Base-by-base conservation (phyloP, 1,284 basidiomycete genomes). In the Athelia psychrophila region DNA sequence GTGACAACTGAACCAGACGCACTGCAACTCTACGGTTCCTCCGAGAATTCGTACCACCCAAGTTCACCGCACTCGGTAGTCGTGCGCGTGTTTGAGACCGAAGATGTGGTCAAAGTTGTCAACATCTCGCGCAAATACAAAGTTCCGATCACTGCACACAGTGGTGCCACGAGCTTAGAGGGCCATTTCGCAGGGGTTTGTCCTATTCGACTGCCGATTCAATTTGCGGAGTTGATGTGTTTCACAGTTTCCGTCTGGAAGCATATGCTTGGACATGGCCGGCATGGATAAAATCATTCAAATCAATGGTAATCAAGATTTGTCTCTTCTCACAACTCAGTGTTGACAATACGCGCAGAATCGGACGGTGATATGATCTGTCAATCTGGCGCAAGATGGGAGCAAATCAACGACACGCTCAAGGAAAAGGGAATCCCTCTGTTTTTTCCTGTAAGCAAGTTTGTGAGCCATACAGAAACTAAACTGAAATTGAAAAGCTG, bases 311-410 rank as follows among this genome's bases (percentile, higher is more conserved):
- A 49, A 24, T 65, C 56, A 30, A 30, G 33, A 27, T n/a, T 18
- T 48, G 50, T 23, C 30, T 55, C 64, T n/a, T 32, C 61, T 60
- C 33, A 27, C 27, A 6, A 35, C 45, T 35, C 22, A 52, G 36
- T 3, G 16, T 15, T 42, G 1, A 20, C 22, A 20, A 15, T 15
- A 25, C 6, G 22, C 15, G 50, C 54, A 82, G 80, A 78, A 63
- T 70, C 68, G 3, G 84, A 88, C 58, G 82, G 84, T 6, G 93
- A 95, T 64, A 74, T 91, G 36, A 75, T 83, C 10, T 90, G 88
- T 53, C 91, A 94, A 69, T 74, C 93, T 35, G 95, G 94, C 5
- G 80, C 88, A 27, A 79, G 84, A 33, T 98, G 94, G 92, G 92
- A 95, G 64, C 89, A 91, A 51, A 81, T 98, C 52, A 98, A 98